These are phyloP conservation scores for Berkeleyomyces basicola DNA, from an alignment of 2,329 filamentous ascomycete species.

Conservation along the genomic window DNA sequence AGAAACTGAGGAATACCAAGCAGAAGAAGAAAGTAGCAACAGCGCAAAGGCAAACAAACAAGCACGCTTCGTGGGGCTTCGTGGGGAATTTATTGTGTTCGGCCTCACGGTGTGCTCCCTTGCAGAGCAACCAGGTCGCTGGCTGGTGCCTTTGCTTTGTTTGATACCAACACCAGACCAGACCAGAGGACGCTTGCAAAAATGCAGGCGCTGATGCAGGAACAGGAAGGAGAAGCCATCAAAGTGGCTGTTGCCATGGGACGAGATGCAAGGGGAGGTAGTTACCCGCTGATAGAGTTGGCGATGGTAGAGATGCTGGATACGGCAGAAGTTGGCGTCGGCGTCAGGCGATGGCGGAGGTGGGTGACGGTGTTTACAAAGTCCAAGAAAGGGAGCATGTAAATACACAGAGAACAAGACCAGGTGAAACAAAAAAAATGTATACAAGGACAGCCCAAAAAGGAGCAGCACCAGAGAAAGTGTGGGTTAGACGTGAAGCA, in stretches of 20 bases:
- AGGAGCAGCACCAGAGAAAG: neutral
- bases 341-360: neutral
- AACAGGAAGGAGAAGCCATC: neutral
- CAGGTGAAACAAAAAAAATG: conserved; percentile 3
- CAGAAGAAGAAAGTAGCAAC: neutral
- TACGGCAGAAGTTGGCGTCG: neutral
- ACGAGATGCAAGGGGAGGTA: neutral
- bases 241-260: conserved; percentile 9
- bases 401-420: neutral
- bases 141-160: neutral
- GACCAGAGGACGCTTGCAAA: neutral
- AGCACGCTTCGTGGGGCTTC: neutral
- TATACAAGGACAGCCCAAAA: neutral
- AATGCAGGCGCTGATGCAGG: neutral
- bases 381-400: neutral
- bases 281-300: neutral
- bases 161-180: neutral
- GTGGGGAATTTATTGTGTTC: neutral
- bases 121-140: neutral
- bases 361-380: neutral
- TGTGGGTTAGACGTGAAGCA: neutral
- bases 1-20: neutral
- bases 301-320: neutral
- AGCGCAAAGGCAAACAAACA: neutral
- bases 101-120: neutral